phyloP scores from a whole-genome alignment of 164 flowering plant genomes.

The Macadamia integrifolia region DNA sequence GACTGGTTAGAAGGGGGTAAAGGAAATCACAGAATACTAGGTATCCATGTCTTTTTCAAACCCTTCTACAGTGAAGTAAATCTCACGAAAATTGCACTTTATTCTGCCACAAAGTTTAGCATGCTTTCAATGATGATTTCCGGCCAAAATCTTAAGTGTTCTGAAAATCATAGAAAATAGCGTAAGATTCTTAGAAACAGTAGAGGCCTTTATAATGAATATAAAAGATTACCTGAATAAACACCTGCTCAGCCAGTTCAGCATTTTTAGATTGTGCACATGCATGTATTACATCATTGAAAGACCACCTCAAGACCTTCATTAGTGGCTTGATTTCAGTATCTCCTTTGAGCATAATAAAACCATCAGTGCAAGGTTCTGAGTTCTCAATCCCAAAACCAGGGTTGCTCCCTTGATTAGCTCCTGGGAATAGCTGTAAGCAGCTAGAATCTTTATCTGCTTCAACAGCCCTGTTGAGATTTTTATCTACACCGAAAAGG shows the following conservation, averaged over 20 bases:
- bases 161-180: not conserved
- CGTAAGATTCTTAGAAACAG: not conserved
- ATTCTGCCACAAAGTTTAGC: not conserved
- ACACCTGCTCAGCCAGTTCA: constrained; percentile 59
- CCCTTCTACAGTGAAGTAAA: not conserved
- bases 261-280: constrained; percentile 47
- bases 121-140: not conserved
- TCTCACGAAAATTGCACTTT: not conserved
- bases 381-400: constrained; percentile 6
- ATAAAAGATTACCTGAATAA: constrained; percentile 51
- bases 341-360: constrained; percentile 10
- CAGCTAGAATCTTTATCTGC: constrained; percentile 3
- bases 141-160: not conserved
- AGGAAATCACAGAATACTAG: too few species aligned
- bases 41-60: constrained; percentile 5
- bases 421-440: constrained; percentile 1
- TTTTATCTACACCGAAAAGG: not conserved
- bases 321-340: constrained; percentile 14
- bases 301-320: constrained; percentile 60
- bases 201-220: too few species aligned
- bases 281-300: constrained; percentile 56
- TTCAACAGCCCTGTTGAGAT: constrained; percentile 1
- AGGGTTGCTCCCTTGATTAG: constrained; percentile 1
- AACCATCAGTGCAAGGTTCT: constrained; percentile 9
- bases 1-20: too few species aligned